Base-by-base conservation (phyloP, 2,329 filamentous ascomycete genomes). In the Davidsoniella eucalypti region DNA sequence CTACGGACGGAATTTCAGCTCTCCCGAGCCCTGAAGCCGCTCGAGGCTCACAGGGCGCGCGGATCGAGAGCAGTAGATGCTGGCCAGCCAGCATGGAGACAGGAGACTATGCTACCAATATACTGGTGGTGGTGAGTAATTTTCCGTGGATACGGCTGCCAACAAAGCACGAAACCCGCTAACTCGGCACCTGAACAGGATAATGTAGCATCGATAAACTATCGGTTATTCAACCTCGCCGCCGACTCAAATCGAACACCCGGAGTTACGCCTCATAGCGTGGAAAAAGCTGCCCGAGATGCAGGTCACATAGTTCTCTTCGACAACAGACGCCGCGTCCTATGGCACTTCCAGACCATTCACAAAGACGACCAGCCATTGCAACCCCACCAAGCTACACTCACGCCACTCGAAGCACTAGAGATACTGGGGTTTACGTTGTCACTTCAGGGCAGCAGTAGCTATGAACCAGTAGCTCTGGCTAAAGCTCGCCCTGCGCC, bases 41-140 rank as follows among this genome's bases (percentile, higher is more conserved):
- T 44, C 33, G 48, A 55, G 55, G 50, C 54, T 55, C 52, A 33
- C 44, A 38, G 44, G 44, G 44, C 44, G 38, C 44, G 33, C 12
- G 44, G 44, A 47, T 18, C 29, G 40, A 25, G 18, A 37, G 29
- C 39, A 42, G 18, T 25, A n/a, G 26, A 42, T 49, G 47, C 42
- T 36, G 40, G 43, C 23, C 25, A 18, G 41, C 23, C 72, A 74
- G 72, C 60, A 79, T 79, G 75, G 75, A 79, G 64, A 70, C 71
- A 63, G 72, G 73, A 56, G 75, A 78, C 65, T 77, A 76, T 63
- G 73, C 76, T 59, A 79, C 75, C 60, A 79, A 79, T 64, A 69
- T 69, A 54, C 64, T 79, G 58, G 65, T 75, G 59, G 68, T 78
- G 65, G 75, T 78, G 57, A 58, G 72, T 66, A 14, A 37, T 5